Base-by-base conservation (phyloP, 2,329 filamentous ascomycete species). In the Pseudonectria foliicola region DNA sequence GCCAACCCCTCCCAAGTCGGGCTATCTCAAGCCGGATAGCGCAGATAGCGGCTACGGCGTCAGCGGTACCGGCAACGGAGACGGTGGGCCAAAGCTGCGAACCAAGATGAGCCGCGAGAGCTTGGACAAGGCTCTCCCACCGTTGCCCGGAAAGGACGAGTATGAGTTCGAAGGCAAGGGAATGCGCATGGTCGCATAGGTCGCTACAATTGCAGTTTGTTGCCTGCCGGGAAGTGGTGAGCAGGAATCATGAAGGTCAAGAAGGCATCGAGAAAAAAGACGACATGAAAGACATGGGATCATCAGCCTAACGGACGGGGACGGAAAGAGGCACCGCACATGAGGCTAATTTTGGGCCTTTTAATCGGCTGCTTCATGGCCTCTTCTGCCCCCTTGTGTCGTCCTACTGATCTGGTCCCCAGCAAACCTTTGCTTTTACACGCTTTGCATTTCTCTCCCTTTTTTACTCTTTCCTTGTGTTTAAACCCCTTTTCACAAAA, bases 81-180 rank as follows among this genome's bases (percentile, higher is more conserved):
- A 55, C 13, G 51, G 54, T 33, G 53, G 45, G 37, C 42, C 50
- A 26, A 59, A 50, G 38, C 48, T 63, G 27, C 57, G 58, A 25
- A 43, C 55, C 21, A 60, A 57, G 40, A 48, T 75, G 38, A 73
- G 72, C 54, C 68, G 67, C 30, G 70, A 75, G 27, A 78, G 75
- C 44, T 59, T 80, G 28, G 72, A 80, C 45, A 81, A 81, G 59
- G 67, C 68, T 10, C 55, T 80, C 30, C 77, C 76, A 6, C 72
- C 75, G 3, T 54, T 81, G 29, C 77, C 77, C 13, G 47, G 40
- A 18, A 50, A 57, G 41, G 51, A 54, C 40, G 5, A 5, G 18
- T 21, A 21, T 8, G 43, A 46, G 27, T 46, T 43, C 27, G 45
- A 52, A 23, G 48, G 53, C 28, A 50, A 48, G 31, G 48, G 50